Conservation (phyloP, 2,329 filamentous ascomycete species). For the Myriosclerotinia scirpicola region DNA sequence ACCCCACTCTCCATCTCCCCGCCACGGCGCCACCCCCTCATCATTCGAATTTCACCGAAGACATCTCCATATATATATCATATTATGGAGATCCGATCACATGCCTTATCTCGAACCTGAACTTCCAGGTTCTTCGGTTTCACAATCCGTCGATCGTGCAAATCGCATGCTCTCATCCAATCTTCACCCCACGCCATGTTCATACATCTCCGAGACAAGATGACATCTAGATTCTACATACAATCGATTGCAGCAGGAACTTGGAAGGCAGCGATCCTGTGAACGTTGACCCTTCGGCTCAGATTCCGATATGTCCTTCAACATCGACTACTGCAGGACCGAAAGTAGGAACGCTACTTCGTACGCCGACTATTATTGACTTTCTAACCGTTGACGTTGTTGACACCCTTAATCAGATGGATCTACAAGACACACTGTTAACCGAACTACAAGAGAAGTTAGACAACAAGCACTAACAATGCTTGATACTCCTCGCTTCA, state of each 20-base stretch:
- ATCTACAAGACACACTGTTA: constrained; percentile 1
- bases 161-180: not conserved
- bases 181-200: not conserved
- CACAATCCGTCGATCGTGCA: constrained; percentile 10
- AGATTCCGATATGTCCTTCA: not conserved
- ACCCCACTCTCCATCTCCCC: constrained; percentile 9
- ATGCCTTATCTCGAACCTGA: not conserved
- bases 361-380: not conserved
- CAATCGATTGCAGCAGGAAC: not conserved
- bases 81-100: not conserved
- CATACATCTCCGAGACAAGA: not conserved
- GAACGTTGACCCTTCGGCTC: not conserved
- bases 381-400: constrained; percentile 1
- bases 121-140: not conserved
- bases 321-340: too few relatives aligned
- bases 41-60: not conserved
- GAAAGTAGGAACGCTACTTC: too few relatives aligned
- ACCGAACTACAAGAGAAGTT: not conserved
- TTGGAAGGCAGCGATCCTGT: not conserved
- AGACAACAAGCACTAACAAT: constrained; percentile 1
- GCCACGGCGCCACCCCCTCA: not conserved
- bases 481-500: constrained; percentile 11
- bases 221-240: not conserved
- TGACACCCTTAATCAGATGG: constrained; percentile 10
- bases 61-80: not conserved